phyloP scores from a whole-genome alignment of 1,139 yeast species.

The Spencermartinsiella ligniputridi region DNA sequence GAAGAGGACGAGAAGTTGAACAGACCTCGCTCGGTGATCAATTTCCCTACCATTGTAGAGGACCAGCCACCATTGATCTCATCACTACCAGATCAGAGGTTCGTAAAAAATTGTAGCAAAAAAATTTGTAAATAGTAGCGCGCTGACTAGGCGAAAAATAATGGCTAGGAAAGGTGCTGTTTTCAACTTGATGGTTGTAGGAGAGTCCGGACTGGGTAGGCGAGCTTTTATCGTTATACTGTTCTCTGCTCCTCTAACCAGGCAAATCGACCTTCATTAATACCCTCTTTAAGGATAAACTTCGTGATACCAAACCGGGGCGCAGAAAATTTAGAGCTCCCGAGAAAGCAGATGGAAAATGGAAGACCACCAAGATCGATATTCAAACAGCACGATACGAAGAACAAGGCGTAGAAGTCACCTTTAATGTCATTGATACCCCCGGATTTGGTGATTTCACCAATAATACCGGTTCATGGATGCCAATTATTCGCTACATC shows the following conservation, averaged over 20 bases:
- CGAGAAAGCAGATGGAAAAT: slow-evolving; percentile 8
- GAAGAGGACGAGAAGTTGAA: no score
- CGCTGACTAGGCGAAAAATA: slow-evolving; percentile 54
- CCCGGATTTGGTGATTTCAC: slow-evolving; percentile 78
- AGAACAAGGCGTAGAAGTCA: slow-evolving; percentile 50
- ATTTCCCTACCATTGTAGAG: no score
- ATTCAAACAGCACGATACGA: slow-evolving; percentile 42
- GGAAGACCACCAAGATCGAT: slow-evolving; percentile 37
- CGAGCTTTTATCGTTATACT: background rate
- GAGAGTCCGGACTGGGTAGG: slow-evolving; percentile 80
- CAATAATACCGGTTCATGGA: slow-evolving; percentile 56
- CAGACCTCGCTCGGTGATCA: no score
- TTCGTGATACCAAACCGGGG: slow-evolving; percentile 30
- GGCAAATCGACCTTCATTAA: slow-evolving; percentile 74
- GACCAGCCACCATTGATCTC: slow-evolving; percentile 41
- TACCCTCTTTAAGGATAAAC: slow-evolving; percentile 54
- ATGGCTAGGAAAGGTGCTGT: slow-evolving; percentile 75
- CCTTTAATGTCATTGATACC: slow-evolving; percentile 57
- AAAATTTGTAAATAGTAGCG: background rate
- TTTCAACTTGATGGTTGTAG: slow-evolving; percentile 88
- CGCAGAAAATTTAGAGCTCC: slow-evolving; percentile 3
- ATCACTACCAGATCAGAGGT: slow-evolving; percentile 81
- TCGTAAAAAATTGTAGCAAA: slow-evolving; percentile 25
- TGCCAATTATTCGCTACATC: slow-evolving; percentile 52
- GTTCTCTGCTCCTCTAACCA: slow-evolving; percentile 1